Evolutionary conservation across 441 rosid genomes (phyloP).

Genomic region (Geranium incanum): DNA sequence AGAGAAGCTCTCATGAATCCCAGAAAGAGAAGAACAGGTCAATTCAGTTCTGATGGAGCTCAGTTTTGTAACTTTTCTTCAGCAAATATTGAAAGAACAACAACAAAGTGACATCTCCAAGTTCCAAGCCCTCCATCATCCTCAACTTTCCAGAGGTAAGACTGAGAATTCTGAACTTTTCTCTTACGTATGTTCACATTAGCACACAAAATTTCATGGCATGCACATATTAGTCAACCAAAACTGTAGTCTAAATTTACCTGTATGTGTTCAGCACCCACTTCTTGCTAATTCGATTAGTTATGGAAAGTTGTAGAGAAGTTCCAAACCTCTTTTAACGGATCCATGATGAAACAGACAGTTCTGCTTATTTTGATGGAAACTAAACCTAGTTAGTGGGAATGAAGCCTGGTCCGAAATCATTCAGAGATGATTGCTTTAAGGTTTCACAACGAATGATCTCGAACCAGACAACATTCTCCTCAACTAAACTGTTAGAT

Average conservation of each 20-base stretch:
- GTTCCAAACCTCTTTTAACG: not conserved
- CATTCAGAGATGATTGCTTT: slow-evolving; percentile 20
- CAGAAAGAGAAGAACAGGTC: slow-evolving; percentile 1
- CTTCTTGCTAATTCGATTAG: too few species aligned
- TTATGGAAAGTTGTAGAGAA: not conserved
- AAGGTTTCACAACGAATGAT: slow-evolving; percentile 26
- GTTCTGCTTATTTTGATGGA: slow-evolving; percentile 20
- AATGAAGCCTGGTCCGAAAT: slow-evolving; percentile 67
- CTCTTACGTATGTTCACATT: not conserved
- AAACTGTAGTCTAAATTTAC: not conserved
- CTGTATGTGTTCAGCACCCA: too few species aligned
- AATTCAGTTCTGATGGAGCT: not conserved
- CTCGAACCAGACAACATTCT: slow-evolving; percentile 59
- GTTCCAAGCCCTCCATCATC: not conserved
- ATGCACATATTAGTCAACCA: not conserved
- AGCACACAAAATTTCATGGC: not conserved
- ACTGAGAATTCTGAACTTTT: slow-evolving; percentile 7
- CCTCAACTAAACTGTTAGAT: slow-evolving; percentile 33
- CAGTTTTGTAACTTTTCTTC: not conserved
- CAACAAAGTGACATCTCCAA: slow-evolving; percentile 1
- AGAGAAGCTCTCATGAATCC: slow-evolving; percentile 17
- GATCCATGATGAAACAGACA: not conserved
- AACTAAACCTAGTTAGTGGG: slow-evolving; percentile 36
- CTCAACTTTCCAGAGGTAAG: slow-evolving; percentile 1
- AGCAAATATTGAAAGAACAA: slow-evolving; percentile 6